Base-by-base conservation (phyloP, 179 eudicot genomes). In the Sideroxylon spinosum region DNA sequence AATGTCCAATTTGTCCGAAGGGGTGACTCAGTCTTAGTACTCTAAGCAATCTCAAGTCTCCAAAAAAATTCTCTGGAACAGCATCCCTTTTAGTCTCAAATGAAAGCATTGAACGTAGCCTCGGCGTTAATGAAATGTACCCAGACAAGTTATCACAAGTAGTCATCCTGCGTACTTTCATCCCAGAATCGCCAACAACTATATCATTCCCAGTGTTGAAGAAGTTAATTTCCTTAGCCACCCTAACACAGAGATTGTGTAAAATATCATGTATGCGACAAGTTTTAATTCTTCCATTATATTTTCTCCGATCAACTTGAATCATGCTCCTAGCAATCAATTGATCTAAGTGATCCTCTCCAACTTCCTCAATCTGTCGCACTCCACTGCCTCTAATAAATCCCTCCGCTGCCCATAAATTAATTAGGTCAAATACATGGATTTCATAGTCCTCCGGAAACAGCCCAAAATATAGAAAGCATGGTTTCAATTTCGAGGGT, bases 261-360 rank as follows among this genome's bases (percentile, higher is more conserved):
- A 79, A 25, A 63, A 72, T 60, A 79, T 79, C 77, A 28, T 79
- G 81, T 62, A 79, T 73, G 22, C 81, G 72, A 28, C 71, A 72
- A 32, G 64, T 72, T 49, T 20, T 62, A 25, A 72, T 13, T 37
- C 72, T 64, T 19, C 81, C 77, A 29, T 72, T 50, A 13, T 1
- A 28, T 23, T 16, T 62, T 25, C 81, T 71, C 13, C 64, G 32
- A 72, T 14, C 59, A 25, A 79, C 81, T 71, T 79, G 81, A 65
- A 73, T 64, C 14, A 79, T 13, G 22, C 65, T 79, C 64, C 81
- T 71, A 9, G 28, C 28, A n/a, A 71, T 29, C 52, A 79, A 65
- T 50, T 71, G 22, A 11, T 49, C 23, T 28, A 62, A 19, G 28
- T 79, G 25, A 28, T 49, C 76, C 11, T 62, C 77, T 55, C 68